These are phyloP conservation scores for Antitrichia curtipendula DNA, from an alignment of 225 moss, liverwort and hornwort species.

Conservation along the genomic window DNA sequence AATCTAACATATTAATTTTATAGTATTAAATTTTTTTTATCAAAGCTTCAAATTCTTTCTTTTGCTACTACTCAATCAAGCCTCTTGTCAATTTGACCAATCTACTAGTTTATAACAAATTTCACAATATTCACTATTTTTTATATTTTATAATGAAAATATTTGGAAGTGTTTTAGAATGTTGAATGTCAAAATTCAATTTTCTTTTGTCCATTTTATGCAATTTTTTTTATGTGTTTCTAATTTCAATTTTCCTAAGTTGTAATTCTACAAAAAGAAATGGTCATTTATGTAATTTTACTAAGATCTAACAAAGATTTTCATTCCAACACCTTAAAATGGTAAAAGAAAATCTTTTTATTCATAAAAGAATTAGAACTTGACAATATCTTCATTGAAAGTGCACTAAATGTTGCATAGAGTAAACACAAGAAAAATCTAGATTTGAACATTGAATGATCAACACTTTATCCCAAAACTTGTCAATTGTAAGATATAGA, in stretches of 20 bases:
- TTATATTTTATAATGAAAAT: not conserved
- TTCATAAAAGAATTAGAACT: not conserved
- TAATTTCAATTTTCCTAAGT: not conserved
- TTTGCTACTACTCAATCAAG: not conserved
- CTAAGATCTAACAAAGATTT: not conserved
- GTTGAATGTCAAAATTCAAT: not conserved
- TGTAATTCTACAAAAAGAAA: not conserved
- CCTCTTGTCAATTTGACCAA: not conserved
- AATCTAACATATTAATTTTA: no score
- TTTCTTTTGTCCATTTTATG: not conserved
- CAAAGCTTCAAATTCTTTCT: not conserved
- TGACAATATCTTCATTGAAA: not conserved
- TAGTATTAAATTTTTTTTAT: not conserved
- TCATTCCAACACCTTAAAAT: fast-evolving
- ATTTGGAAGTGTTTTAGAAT: not conserved
- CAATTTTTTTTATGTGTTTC: no score
- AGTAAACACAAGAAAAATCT: not conserved
- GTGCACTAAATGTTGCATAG: not conserved
- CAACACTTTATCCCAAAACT: fast-evolving
- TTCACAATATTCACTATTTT: not conserved
- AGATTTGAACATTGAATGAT: not conserved
- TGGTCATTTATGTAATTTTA: not conserved
- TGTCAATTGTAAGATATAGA: not conserved
- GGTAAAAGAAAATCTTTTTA: not conserved
- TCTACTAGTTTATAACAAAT: not conserved